Evolutionary conservation across 2,329 filamentous ascomycete species (phyloP).

Genomic region (Talaromyces sp.): DNA sequence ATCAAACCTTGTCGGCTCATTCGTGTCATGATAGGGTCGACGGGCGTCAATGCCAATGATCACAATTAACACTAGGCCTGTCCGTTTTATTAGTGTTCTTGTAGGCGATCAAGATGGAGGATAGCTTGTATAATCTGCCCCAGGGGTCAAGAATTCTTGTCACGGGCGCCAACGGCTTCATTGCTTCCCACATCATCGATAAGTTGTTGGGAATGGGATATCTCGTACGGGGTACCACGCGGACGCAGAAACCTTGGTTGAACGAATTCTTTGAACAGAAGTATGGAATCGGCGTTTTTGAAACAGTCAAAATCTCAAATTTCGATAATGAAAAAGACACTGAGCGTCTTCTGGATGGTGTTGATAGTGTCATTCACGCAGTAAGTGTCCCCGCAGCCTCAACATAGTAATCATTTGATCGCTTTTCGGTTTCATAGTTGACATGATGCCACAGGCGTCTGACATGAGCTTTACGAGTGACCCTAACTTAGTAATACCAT

Average conservation of each 20-base stretch:
- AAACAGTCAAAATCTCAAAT: constrained; percentile 44
- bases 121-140: neutral
- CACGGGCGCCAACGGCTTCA: constrained; percentile 52
- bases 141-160: constrained; percentile 44
- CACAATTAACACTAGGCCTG: no score
- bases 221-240: constrained; percentile 51
- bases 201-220: constrained; percentile 47
- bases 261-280: constrained; percentile 35
- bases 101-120: neutral
- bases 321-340: constrained; percentile 43
- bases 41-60: no score
- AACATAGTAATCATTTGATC: neutral
- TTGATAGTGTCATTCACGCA: constrained; percentile 29
- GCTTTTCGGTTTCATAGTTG: neutral
- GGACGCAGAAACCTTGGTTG: constrained; percentile 41
- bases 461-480: constrained; percentile 39
- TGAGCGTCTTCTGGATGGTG: constrained; percentile 44
- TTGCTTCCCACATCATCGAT: constrained; percentile 48
- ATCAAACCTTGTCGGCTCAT: no score
- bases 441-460: constrained; percentile 8
- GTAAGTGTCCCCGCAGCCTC: constrained; percentile 11
- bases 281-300: constrained; percentile 35
- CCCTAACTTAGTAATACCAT: constrained; percentile 48
- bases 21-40: no score
- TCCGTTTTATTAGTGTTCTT: no score